Conservation (phyloP, 495 filamentous ascomycete genomes). For the Xylaria sp. region DNA sequence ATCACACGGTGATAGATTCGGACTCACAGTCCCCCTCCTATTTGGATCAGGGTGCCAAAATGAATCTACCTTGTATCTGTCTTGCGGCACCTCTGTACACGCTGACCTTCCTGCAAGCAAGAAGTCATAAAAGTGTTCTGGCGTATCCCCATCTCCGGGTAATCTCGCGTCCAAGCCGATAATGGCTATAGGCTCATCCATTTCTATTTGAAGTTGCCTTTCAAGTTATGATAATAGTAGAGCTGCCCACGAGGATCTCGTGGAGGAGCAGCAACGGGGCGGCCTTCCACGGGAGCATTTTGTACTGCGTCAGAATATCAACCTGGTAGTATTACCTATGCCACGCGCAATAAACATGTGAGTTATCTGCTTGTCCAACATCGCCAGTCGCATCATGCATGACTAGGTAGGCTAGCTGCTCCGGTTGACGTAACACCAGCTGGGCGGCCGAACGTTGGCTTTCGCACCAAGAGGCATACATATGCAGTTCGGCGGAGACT, state of each 20-base stretch:
- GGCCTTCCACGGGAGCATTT: neutral
- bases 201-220: neutral
- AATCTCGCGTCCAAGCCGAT: slow-evolving; percentile 51
- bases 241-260: neutral
- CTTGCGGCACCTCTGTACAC: slow-evolving; percentile 51
- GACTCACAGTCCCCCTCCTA: slow-evolving; percentile 25
- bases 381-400: slow-evolving; percentile 7
- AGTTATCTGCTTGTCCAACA: neutral
- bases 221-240: neutral
- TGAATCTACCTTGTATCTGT: slow-evolving; percentile 52
- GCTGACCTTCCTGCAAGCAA: slow-evolving; percentile 47
- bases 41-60: slow-evolving; percentile 48
- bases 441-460: slow-evolving; percentile 1
- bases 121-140: slow-evolving; percentile 56
- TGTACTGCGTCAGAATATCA: slow-evolving; percentile 1
- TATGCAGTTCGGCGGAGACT: slow-evolving; percentile 6
- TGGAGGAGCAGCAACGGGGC: neutral
- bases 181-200: slow-evolving; percentile 47
- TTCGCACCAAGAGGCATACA: neutral
- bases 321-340: neutral
- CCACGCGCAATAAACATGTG: slow-evolving; percentile 8
- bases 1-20: neutral
- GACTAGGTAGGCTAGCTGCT: neutral
- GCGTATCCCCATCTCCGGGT: slow-evolving; percentile 50
- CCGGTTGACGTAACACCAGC: neutral